A percentile compares a stretch with the other conserved stretches of the same genome.
These are phyloP conservation scores for Aspergillus sparsus DNA, from an alignment of 495 filamentous ascomycete genomes.

Conservation along the genomic window DNA sequence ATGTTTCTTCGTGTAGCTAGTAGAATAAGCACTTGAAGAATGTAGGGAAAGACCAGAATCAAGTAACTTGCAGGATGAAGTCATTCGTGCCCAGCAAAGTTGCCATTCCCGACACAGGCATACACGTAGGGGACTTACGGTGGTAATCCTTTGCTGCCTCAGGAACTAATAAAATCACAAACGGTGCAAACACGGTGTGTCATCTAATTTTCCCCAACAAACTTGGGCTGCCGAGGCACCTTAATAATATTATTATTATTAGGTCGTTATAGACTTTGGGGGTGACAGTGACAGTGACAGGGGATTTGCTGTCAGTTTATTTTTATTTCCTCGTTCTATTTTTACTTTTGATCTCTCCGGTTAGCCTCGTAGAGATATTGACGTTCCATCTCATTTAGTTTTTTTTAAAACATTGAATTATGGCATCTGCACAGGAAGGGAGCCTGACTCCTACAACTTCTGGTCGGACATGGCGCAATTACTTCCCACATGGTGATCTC, in stretches of 20 bases:
- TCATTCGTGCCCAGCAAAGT: neutral
- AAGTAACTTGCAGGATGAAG: too few species aligned
- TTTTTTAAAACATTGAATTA: conserved; percentile 13
- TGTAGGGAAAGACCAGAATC: too few species aligned
- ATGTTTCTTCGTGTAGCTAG: too few species aligned
- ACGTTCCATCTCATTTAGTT: neutral
- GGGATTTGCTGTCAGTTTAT: too few species aligned
- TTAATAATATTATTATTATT: neutral
- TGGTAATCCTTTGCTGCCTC: conserved; percentile 4
- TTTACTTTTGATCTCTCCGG: too few species aligned
- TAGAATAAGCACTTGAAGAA: too few species aligned
- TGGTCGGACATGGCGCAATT: conserved; percentile 44
- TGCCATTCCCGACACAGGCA: too few species aligned
- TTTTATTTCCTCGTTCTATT: too few species aligned
- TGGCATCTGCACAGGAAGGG: conserved; percentile 29
- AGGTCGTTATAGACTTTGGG: neutral
- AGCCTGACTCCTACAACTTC: conserved; percentile 30
- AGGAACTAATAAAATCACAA: conserved; percentile 9
- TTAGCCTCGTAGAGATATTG: neutral
- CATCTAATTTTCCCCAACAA: conserved; percentile 14
- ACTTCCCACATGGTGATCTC: conserved; percentile 60
- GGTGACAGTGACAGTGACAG: neutral
- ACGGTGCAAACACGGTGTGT: conserved; percentile 23
- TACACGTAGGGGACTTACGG: neutral
- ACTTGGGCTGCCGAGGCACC: conserved; percentile 2